These are phyloP conservation scores for Jimgerdemannia flammicorona DNA, from an alignment of 192 early-diverging fungal species.

Conservation along the genomic window DNA sequence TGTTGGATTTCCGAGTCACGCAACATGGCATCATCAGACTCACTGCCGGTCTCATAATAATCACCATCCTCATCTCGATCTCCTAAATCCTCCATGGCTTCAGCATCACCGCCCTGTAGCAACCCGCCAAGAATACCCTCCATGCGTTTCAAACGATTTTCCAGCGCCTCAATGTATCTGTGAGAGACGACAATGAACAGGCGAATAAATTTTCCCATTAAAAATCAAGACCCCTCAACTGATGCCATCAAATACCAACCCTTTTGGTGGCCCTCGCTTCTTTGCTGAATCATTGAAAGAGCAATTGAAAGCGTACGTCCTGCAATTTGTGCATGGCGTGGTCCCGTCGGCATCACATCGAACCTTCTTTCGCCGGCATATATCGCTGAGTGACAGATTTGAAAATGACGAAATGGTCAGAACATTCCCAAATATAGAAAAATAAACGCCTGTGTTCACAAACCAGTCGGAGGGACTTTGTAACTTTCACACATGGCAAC, in stretches of 20 bases:
- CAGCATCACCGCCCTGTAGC: neutral
- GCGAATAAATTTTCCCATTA: neutral
- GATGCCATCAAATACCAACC: conserved; percentile 34
- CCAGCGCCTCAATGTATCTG: conserved; percentile 65
- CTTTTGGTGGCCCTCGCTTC: conserved; percentile 75
- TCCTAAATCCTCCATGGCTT: neutral
- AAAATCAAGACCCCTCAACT: neutral
- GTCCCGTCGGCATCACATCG: conserved; percentile 68
- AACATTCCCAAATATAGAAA: too few relatives aligned
- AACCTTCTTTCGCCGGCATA: conserved; percentile 77
- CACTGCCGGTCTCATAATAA: neutral
- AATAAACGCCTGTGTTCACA: neutral
- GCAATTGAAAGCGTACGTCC: conserved; percentile 51
- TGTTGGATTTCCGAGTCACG: neutral
- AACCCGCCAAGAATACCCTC: conserved; percentile 53
- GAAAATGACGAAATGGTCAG: too few relatives aligned
- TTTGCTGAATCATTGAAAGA: conserved; percentile 27
- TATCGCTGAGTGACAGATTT: conserved; percentile 41
- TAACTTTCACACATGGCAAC: too few relatives aligned
- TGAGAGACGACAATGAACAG: too few relatives aligned
- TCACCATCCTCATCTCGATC: neutral
- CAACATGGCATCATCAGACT: neutral
- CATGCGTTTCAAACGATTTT: conserved; percentile 64
- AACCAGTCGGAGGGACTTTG: neutral
- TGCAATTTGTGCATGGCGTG: conserved; percentile 66